Base-by-base conservation (phyloP, 805 yeast genomes). In the Teunomyces stri region DNA sequence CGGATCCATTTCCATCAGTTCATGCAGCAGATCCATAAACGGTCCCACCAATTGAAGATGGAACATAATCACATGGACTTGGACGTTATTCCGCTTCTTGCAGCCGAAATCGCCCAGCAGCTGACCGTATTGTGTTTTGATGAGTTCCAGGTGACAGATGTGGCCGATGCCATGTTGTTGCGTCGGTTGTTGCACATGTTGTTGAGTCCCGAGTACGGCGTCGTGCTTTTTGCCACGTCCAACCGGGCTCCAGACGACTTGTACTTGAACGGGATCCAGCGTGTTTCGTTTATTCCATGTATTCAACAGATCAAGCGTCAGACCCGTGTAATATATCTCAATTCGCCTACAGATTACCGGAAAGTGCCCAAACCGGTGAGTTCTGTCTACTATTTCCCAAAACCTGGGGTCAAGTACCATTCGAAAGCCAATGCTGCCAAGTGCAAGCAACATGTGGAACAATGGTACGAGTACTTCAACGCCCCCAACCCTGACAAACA, bases 101-200 rank as follows among this genome's bases (percentile, higher is more conserved):
- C 97, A 0, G 82, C 84, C 50, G 96, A 89, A 58, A 80, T 94
- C 47, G 87, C 97, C 1, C 78, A 78, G 52, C 73, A 77, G 43
- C 77, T 94, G 3, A 85, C 92, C 1, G 82, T 94, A 0, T 66
- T 94, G 50, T 94, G 99, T 65, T 89, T 94, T 63, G 99, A 94
- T 68, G 99, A 94, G 69, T 92, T 94, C 62, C 98, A 94, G 68
- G 99, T 94, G 37, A 89, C 96, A 0, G 99, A 94, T 65, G 97
- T 94, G 27, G 99, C 98, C 0, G 99, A 94, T 66, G 99, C 99
- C 2, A 94, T 94, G 98, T 75, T 94, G 29, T 74, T 94, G 37
- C 80, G 99, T 52, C 75, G 97, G 43, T 70, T 91, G 34, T 60
- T 89, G 35, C 79, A 81, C 57, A 66, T 81, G 33, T 74, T 88